phyloP scores from a whole-genome alignment of 345 rosid genomes.

The Turritis glabra region DNA sequence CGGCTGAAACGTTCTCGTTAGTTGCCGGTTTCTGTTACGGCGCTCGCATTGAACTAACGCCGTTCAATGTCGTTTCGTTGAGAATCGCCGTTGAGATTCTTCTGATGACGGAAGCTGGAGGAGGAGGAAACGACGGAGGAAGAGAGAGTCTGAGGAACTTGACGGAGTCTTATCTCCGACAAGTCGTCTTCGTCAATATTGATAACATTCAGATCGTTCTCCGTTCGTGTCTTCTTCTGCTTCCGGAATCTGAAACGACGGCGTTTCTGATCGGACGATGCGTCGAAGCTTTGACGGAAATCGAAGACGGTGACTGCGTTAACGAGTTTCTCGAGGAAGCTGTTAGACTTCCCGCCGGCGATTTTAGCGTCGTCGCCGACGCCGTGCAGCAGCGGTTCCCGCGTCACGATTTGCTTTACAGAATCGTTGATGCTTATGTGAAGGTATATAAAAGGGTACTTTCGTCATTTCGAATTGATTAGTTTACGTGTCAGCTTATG shows the following conservation, averaged over 20 bases:
- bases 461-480: background rate
- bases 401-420: conserved; percentile 68
- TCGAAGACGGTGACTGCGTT: conserved; percentile 43
- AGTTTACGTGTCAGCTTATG: background rate
- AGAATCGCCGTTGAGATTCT: conserved; percentile 72
- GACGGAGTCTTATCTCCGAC: conserved; percentile 68
- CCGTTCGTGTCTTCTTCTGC: conserved; percentile 57
- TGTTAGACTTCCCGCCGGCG: conserved; percentile 44
- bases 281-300: conserved; percentile 47
- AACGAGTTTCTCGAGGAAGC: conserved; percentile 52
- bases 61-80: conserved; percentile 66
- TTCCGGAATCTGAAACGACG: conserved; percentile 79
- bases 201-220: conserved; percentile 56
- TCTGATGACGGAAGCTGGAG: conserved; percentile 52
- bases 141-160: conserved; percentile 49
- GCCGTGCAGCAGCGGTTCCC: conserved; percentile 52
- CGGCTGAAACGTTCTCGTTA: conserved; percentile 64
- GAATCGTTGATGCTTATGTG: conserved; percentile 65
- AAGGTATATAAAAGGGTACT: conserved; percentile 48
- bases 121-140: conserved; percentile 37
- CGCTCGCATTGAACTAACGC: conserved; percentile 54
- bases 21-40: conserved; percentile 69
- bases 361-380: conserved; percentile 54
- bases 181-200: conserved; percentile 41
- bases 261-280: conserved; percentile 60